Percentiles rank a stretch among this genome's conserved stretches.
Evolutionary conservation across 306 rosid species (phyloP).

Genomic region (Benincasa hispida): DNA sequence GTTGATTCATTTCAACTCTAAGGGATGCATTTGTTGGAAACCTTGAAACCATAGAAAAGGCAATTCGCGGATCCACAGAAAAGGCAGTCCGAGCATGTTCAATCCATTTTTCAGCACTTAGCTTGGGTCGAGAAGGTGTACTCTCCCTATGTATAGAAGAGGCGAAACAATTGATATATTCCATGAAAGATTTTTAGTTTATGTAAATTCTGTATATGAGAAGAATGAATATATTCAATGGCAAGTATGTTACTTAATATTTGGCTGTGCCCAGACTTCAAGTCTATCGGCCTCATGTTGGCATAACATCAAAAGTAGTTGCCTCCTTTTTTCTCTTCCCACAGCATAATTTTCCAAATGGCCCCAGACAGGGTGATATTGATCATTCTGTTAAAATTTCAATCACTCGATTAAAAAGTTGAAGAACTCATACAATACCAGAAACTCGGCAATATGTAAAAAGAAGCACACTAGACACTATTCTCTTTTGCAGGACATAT

Average conservation of each 20-base stretch:
- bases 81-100: slow-evolving; percentile 88
- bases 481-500: background rate
- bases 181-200: background rate
- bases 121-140: slow-evolving; percentile 46
- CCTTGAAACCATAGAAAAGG: slow-evolving; percentile 72
- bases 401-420: slow-evolving; percentile 13
- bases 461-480: background rate
- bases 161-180: slow-evolving; percentile 5
- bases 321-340: slow-evolving; percentile 83
- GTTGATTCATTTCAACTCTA: slow-evolving; percentile 78
- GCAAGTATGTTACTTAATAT: slow-evolving; percentile 47
- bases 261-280: slow-evolving; percentile 97
- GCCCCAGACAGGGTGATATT: slow-evolving; percentile 94
- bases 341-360: slow-evolving; percentile 71
- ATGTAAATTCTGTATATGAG: background rate
- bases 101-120: slow-evolving; percentile 81
- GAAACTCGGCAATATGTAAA: background rate
- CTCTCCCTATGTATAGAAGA: slow-evolving; percentile 42
- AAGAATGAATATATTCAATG: background rate
- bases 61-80: slow-evolving; percentile 82
- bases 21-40: slow-evolving; percentile 66
- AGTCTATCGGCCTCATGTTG: slow-evolving; percentile 97
- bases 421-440: background rate
- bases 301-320: slow-evolving; percentile 77
- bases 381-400: slow-evolving; percentile 45